These are phyloP conservation scores for Paramecium sexaurelia DNA, from an alignment of 73 alveolate genomes.

Conservation along the genomic window DNA sequence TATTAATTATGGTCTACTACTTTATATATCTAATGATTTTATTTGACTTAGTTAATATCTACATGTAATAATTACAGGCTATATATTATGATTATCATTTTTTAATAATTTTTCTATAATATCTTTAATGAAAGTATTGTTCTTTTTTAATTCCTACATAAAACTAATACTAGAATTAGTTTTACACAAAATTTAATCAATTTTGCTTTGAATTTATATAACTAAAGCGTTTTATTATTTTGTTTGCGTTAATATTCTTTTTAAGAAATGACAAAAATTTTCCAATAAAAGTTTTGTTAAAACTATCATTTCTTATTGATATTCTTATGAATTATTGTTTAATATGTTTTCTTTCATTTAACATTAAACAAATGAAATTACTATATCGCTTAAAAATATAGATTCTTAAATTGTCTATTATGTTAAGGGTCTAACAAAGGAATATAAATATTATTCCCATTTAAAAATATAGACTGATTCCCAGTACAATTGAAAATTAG, in stretches of 20 bases:
- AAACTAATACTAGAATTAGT: not conserved
- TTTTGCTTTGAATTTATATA: not conserved
- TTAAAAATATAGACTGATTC: not conserved
- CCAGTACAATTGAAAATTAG: not conserved
- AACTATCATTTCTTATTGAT: not conserved
- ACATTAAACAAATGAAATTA: not conserved
- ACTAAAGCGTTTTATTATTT: not conserved
- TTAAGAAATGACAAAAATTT: not conserved
- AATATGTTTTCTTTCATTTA: not conserved
- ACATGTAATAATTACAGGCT: not conserved
- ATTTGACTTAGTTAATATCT: not conserved
- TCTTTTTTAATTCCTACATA: not conserved
- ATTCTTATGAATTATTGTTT: not conserved
- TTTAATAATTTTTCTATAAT: not conserved
- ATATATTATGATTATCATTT: not conserved
- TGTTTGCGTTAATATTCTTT: not conserved
- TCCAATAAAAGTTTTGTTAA: not conserved
- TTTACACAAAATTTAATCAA: not conserved
- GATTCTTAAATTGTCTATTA: not conserved
- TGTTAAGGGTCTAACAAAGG: not conserved
- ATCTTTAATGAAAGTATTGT: not conserved
- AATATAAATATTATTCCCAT: not conserved
- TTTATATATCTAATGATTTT: not conserved
- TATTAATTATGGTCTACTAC: not conserved
- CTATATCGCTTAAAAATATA: not conserved